phyloP scores from a whole-genome alignment of 2,329 filamentous ascomycete genomes.

The Zarea fungicola region DNA sequence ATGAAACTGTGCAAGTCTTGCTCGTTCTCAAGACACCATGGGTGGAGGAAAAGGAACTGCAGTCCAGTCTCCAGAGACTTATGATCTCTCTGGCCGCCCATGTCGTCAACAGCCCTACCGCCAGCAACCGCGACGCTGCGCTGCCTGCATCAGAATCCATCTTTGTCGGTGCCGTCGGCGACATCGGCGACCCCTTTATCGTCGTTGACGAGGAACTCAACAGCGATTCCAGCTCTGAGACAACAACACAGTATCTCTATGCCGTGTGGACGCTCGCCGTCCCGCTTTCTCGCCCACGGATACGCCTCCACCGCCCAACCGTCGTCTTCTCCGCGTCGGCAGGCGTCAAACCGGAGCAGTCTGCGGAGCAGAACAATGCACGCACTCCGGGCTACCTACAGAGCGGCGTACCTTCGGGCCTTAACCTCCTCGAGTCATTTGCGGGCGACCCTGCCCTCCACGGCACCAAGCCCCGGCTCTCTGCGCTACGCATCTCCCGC shows the following conservation, averaged over 20 bases:
- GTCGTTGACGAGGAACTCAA: constrained; percentile 37
- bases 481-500: constrained; percentile 67
- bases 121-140: constrained; percentile 40
- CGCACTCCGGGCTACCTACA: constrained; percentile 58
- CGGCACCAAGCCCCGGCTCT: constrained; percentile 61
- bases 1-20: constrained; percentile 67
- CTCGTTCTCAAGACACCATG: constrained; percentile 62
- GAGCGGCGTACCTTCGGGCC: constrained; percentile 61
- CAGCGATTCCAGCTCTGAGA: constrained; percentile 21
- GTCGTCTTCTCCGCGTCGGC: constrained; percentile 60
- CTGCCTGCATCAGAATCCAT: constrained; percentile 50
- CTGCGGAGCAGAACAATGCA: constrained; percentile 20
- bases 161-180: constrained; percentile 48
- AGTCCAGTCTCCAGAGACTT: constrained; percentile 57
- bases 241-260: constrained; percentile 38
- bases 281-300: constrained; percentile 53
- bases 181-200: constrained; percentile 46
- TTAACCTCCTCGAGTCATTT: constrained; percentile 75
- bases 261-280: constrained; percentile 57
- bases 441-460: constrained; percentile 57
- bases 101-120: constrained; percentile 51
- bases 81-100: constrained; percentile 62
- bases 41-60: constrained; percentile 51
- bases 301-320: constrained; percentile 60
- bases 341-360: constrained; percentile 48